phyloP scores from a whole-genome alignment of 129 eudicot genomes.

The Flaveria trinervia region DNA sequence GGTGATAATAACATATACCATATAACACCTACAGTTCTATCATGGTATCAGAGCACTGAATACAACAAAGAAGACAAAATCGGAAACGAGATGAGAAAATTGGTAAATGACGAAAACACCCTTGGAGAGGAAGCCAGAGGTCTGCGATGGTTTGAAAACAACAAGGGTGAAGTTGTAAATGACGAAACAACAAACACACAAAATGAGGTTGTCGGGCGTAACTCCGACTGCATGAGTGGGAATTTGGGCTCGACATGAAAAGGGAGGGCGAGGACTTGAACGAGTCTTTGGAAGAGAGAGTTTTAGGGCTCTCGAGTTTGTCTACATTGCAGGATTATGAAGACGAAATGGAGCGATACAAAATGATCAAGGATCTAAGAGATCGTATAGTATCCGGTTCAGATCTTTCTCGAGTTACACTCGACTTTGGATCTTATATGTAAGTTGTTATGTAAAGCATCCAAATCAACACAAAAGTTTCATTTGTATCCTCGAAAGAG shows the following conservation, averaged over 20 bases:
- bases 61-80: conserved; percentile 16
- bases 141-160: conserved; percentile 30
- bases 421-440: conserved; percentile 23
- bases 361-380: conserved; percentile 77
- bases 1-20: conserved; percentile 27
- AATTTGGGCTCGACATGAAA: conserved; percentile 37
- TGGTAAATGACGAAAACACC: conserved; percentile 40
- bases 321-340: conserved; percentile 42
- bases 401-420: conserved; percentile 34
- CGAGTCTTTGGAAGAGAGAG: conserved; percentile 32
- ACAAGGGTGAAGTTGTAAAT: conserved; percentile 33
- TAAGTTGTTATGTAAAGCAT: not conserved
- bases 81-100: not conserved
- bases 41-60: conserved; percentile 34
- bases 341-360: conserved; percentile 76
- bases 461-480: not conserved
- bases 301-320: conserved; percentile 36
- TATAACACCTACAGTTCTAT: conserved; percentile 26
- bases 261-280: conserved; percentile 31
- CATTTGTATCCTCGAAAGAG: not conserved
- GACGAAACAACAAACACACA: conserved; percentile 18
- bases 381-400: conserved; percentile 74
- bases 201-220: conserved; percentile 29
- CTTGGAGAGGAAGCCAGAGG: conserved; percentile 18
- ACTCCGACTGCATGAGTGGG: conserved; percentile 70